Base-by-base conservation (phyloP, 352 stramenopile genomes). In the Elongisporangium prolatum region DNA sequence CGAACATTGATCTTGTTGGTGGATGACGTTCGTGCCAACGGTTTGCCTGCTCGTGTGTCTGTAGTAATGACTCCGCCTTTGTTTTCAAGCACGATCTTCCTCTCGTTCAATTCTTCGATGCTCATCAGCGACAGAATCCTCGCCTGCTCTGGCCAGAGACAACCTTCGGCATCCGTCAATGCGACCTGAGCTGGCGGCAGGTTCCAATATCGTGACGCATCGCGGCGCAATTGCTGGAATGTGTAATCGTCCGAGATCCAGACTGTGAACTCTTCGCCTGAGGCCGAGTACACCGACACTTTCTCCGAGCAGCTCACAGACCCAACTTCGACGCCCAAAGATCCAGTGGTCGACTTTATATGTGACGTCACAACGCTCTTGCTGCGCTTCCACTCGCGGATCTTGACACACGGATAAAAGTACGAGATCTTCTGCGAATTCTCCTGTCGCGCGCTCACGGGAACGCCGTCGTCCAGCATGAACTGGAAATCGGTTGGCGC, bases 91-190 rank as follows among this genome's bases (percentile, higher is more conserved):
- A 85, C 64, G 21, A 87, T 74, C 56, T 72, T 72, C 47, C 82
- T 82, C 17, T 65, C 58, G 18, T 65, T 61, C 9, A 89, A 59
- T 14, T 84, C 77, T 18, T 75, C 67, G 21, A 83, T 34, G 38
- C 63, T 71, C 68, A 89, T 84, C 22, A 91, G 59, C 10, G 78
- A 82, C 3, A 88, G 59, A 21, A 92, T 89, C 21, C 65, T 71
- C n/a, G 83, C 83, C 55, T 92, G 77, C 20, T 92, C 83, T 2
- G 84, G 84, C 81, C 84, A 93, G 40, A 89, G 66, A 54, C 81
- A 91, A 3, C 81, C 84, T 5, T 88, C 80, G 18, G 63, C 62
- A 34, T 93, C 84, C 3, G 66, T 68, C 28, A 93, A 48, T 5
- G 64, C 74, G 4, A 85, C 76, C 21, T 85, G 68, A 0, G 51